Percentiles rank a stretch among this genome's conserved stretches.
Conservation (phyloP, 1,139 yeast genomes). For the Geotrichum histeridarum region DNA sequence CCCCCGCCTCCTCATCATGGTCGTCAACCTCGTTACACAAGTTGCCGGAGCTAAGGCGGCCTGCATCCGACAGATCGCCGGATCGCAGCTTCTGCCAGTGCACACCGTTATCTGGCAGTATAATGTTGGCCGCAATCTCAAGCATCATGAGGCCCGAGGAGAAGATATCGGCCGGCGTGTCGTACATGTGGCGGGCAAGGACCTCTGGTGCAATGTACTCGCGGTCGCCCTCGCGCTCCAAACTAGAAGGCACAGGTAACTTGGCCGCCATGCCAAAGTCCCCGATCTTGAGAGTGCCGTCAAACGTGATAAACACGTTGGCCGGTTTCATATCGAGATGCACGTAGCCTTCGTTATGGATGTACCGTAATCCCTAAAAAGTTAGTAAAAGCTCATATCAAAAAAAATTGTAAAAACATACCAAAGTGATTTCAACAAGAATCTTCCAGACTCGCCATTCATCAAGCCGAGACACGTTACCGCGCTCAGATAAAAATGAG, state of each 20-base stretch:
- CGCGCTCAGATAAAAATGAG: constrained; percentile 72
- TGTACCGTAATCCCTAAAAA: constrained; percentile 59
- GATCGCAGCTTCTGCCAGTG: constrained; percentile 96
- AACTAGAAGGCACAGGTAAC: constrained; percentile 43
- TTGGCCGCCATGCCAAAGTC: constrained; percentile 76
- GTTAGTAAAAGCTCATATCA: constrained; percentile 8
- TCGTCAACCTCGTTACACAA: constrained; percentile 27
- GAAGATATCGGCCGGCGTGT: constrained; percentile 90
- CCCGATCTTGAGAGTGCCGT: constrained; percentile 82
- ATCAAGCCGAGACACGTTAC: constrained; percentile 68
- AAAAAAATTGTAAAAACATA: constrained; percentile 16
- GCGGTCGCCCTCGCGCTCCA: constrained; percentile 94
- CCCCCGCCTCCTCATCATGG: neutral
- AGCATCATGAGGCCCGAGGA: constrained; percentile 87
- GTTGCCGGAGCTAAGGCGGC: constrained; percentile 70
- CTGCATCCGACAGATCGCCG: constrained; percentile 95
- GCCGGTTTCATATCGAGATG: constrained; percentile 95
- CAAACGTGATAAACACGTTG: constrained; percentile 87
- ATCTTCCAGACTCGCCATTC: constrained; percentile 99
- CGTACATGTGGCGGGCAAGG: constrained; percentile 73
- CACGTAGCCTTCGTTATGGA: constrained; percentile 69
- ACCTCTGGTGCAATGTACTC: constrained; percentile 98
- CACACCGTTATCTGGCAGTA: constrained; percentile 91
- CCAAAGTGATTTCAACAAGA: constrained; percentile 62
- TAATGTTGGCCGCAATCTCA: constrained; percentile 93